Evolutionary conservation across 2,329 filamentous ascomycete species (phyloP).

Genomic region (Fusarium concolor): DNA sequence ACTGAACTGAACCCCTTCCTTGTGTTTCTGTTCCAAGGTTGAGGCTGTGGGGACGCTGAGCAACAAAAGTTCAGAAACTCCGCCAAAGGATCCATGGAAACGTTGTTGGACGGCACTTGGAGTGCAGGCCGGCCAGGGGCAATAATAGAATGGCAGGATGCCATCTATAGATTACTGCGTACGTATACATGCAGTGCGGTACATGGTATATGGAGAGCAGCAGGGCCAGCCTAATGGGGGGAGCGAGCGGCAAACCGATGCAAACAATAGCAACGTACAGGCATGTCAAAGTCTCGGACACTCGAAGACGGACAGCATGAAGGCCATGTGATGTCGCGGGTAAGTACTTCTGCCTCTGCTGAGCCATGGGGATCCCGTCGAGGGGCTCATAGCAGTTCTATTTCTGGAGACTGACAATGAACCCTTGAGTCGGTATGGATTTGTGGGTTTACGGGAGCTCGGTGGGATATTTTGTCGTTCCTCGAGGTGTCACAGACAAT

Average conservation of each 20-base stretch:
- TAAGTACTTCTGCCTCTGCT: conserved; percentile 10
- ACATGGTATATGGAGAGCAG: neutral
- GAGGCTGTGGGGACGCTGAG: conserved; percentile 30
- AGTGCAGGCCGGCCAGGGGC: conserved; percentile 18
- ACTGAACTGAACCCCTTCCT: conserved; percentile 14
- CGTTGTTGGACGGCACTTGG: conserved; percentile 35
- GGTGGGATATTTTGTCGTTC: conserved; percentile 8
- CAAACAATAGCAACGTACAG: conserved; percentile 8
- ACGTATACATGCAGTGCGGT: conserved; percentile 1
- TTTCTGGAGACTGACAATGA: conserved; percentile 26
- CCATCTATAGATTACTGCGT: conserved; percentile 15
- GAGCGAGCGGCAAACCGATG: conserved; percentile 13
- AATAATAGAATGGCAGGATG: conserved; percentile 17
- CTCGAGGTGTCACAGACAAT: conserved; percentile 11
- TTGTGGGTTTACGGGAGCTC: conserved; percentile 13
- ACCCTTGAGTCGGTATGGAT: neutral
- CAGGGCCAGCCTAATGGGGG: conserved; percentile 26
- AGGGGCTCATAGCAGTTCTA: conserved; percentile 27
- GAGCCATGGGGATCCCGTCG: conserved; percentile 27
- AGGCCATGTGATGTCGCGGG: conserved; percentile 9
- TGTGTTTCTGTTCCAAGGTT: conserved; percentile 32
- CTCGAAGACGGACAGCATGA: conserved; percentile 10
- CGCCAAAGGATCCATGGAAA: conserved; percentile 24
- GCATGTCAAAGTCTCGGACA: conserved; percentile 18
- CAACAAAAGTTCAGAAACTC: conserved; percentile 14